Conservation (phyloP, 768 basidiomycete species). For the Suillus fuscotomentosus region DNA sequence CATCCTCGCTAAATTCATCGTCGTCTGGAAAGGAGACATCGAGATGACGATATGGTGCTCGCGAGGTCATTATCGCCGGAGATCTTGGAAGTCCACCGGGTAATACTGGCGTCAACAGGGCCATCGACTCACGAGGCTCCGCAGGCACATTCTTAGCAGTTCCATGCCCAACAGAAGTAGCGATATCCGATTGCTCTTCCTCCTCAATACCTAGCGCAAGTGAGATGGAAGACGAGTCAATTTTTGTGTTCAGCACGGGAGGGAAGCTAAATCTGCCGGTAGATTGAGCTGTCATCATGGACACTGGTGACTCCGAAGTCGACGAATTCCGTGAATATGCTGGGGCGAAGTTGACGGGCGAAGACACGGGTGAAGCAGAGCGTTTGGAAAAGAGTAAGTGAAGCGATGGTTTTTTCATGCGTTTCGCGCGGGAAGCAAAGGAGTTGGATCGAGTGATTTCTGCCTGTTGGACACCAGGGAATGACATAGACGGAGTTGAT, state of each 20-base stretch:
- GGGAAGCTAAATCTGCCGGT: conserved; percentile 47
- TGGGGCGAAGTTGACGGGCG: conserved; percentile 26
- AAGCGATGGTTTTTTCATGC: conserved; percentile 66
- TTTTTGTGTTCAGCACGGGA: conserved; percentile 59
- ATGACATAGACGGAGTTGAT: conserved; percentile 34
- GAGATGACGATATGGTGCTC: conserved; percentile 26
- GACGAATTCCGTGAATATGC: conserved; percentile 23
- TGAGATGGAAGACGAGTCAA: conserved; percentile 55
- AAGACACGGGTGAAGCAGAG: conserved; percentile 47
- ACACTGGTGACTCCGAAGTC: conserved; percentile 31
- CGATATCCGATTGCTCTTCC: conserved; percentile 24
- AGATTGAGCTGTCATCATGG: conserved; percentile 61
- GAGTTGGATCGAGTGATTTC: conserved; percentile 38
- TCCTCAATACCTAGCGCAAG: conserved; percentile 28
- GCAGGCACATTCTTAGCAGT: conserved; percentile 10
- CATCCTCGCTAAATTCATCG: conserved; percentile 46
- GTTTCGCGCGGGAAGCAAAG: conserved; percentile 30
- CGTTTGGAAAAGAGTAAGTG: conserved; percentile 68
- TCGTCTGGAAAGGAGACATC: conserved; percentile 32
- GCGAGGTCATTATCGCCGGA: conserved; percentile 16
- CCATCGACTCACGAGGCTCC: conserved; percentile 21
- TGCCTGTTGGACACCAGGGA: conserved; percentile 29
- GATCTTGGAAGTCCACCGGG: conserved; percentile 27
- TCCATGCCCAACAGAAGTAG: conserved; percentile 11
- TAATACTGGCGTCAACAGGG: conserved; percentile 2